A percentile compares a stretch with the other conserved stretches of the same genome.
phyloP scores from a whole-genome alignment of 768 basidiomycete genomes.

The Macrolepiota dolichaula region DNA sequence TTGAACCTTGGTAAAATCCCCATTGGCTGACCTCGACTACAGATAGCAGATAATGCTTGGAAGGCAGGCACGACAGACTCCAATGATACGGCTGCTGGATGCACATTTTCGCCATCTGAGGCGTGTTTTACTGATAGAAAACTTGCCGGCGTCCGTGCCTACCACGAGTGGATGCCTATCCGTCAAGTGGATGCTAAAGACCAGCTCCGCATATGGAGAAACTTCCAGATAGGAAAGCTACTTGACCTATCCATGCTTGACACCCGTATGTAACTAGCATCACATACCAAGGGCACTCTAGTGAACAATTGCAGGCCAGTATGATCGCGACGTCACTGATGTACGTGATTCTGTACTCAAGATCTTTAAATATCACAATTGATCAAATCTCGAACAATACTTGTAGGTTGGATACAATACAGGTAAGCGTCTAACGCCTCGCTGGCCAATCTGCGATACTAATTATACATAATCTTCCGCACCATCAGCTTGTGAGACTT shows the following conservation, averaged over 20 bases:
- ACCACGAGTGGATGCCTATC: conserved; percentile 64
- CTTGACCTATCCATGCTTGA: conserved; percentile 61
- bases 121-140: conserved; percentile 61
- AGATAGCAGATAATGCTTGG: conserved; percentile 57
- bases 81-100: conserved; percentile 50
- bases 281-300: neutral
- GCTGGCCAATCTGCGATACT: too few species aligned
- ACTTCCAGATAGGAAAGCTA: conserved; percentile 63
- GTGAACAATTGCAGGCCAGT: conserved; percentile 32
- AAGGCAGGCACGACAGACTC: conserved; percentile 53
- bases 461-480: too few species aligned
- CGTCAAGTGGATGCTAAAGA: conserved; percentile 53
- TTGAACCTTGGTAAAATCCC: neutral
- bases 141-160: conserved; percentile 53
- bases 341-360: conserved; percentile 23
- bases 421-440: conserved; percentile 22
- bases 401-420: conserved; percentile 47
- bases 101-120: conserved; percentile 48
- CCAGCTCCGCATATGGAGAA: conserved; percentile 58
- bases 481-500: neutral
- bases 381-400: neutral
- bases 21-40: neutral
- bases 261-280: conserved; percentile 36
- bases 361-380: neutral
- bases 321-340: conserved; percentile 55